Evolutionary conservation across 495 filamentous ascomycete species (phyloP), one percentile per base, ranked within the genome.

Genomic region (Poronia punctata): DNA sequence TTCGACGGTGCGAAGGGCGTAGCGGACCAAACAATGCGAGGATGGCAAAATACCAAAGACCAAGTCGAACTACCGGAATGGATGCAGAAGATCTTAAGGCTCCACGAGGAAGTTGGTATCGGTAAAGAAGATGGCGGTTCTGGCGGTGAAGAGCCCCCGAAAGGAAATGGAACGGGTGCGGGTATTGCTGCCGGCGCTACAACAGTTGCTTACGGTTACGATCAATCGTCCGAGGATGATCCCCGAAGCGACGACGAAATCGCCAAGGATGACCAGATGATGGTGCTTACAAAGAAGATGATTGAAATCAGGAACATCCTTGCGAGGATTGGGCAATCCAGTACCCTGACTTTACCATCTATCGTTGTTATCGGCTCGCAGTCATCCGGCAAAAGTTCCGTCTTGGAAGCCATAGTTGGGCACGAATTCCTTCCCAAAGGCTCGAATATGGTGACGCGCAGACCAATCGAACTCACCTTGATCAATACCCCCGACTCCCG

Each of bases 281-380:
- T 99, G 92, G 69, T 95, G 49, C 70, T 99, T 60, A 99, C 92
- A 0, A 89, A 89, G 66, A 95, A 94, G 63, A 99, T 99, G 92
- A 99, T 99, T 55, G 90, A 99, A 60, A 97, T 99, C 37, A 70
- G 93, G 46, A 88, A 82, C 47, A 87, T 99, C 27, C 69, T 99
- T 5, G 82, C 90, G 54, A 78, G 81, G 14, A 83, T 99, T 32
- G 92, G 92, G 28, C 88, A 99, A 65, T 89, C 88, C 5, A 83
- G 80, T 45, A 75, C 84, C 9, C 68, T 99, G 26, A 89, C 83
- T 4, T 64, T 97, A 26, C 92, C 92, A 0, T 95, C 92, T 2
- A 99, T 99, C 43, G 92, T 99, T 5, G 92, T 99, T 15, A 96
- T 99, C 52, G 92, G 92, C 8, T 97, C 92, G 1, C 92, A 99